phyloP scores from a whole-genome alignment of 768 basidiomycete species.

The Mycena albidolilacea region DNA sequence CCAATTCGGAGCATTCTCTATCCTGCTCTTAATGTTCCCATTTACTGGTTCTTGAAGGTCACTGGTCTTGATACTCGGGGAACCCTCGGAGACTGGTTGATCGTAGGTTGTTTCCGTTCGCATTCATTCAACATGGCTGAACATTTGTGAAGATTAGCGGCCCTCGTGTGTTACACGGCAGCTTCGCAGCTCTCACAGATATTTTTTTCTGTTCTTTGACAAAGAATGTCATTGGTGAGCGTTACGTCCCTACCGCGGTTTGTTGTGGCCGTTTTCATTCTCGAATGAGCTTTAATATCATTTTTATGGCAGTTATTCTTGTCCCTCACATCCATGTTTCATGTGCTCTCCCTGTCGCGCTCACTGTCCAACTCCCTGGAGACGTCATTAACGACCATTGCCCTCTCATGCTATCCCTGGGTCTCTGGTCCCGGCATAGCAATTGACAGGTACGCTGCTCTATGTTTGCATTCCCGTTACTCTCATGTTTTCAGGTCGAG shows the following conservation, averaged over 20 bases:
- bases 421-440: conserved; percentile 55
- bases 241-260: conserved; percentile 75
- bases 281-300: conserved; percentile 5
- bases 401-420: conserved; percentile 87
- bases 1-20: conserved; percentile 89
- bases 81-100: conserved; percentile 57
- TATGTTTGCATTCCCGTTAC: not conserved
- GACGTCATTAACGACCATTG: conserved; percentile 85
- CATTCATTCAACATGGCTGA: conserved; percentile 19
- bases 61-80: conserved; percentile 63
- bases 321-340: conserved; percentile 90
- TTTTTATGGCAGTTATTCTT: conserved; percentile 72
- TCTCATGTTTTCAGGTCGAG: conserved; percentile 45
- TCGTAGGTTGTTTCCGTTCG: conserved; percentile 69
- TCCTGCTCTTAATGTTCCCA: conserved; percentile 84
- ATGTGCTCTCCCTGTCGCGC: conserved; percentile 86
- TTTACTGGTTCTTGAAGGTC: conserved; percentile 79
- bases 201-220: conserved; percentile 79
- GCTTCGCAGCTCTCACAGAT: conserved; percentile 86
- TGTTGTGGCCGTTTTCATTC: conserved; percentile 48
- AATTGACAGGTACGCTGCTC: conserved; percentile 53
- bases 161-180: conserved; percentile 85
- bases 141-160: conserved; percentile 67
- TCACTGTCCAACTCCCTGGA: conserved; percentile 96
- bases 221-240: conserved; percentile 66